phyloP scores from a whole-genome alignment of 148 eudicot species.

The Camellia japonica region DNA sequence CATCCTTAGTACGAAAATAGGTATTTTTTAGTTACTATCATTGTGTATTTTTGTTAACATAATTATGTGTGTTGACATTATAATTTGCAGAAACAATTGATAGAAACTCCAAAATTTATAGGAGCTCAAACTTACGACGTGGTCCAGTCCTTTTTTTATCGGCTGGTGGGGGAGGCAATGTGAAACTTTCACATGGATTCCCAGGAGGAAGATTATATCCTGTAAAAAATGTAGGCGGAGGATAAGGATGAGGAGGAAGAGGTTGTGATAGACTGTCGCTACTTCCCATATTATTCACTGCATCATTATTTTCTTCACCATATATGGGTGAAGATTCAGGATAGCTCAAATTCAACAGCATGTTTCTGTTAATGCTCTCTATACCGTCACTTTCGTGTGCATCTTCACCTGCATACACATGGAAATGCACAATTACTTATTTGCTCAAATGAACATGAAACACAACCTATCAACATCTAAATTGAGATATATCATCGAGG shows the following conservation, averaged over 20 bases:
- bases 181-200: conserved; percentile 85
- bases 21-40: neutral
- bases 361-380: conserved; percentile 33
- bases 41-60: neutral
- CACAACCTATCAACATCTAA: neutral
- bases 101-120: conserved; percentile 6
- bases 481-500: neutral
- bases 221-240: conserved; percentile 53
- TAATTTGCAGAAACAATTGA: conserved; percentile 2
- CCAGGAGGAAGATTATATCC: conserved; percentile 95
- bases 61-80: neutral
- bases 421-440: conserved; percentile 15
- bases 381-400: conserved; percentile 34
- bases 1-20: neutral
- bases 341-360: conserved; percentile 13
- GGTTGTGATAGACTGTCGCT: conserved; percentile 14
- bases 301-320: conserved; percentile 14
- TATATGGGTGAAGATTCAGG: conserved; percentile 11
- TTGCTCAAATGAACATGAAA: neutral
- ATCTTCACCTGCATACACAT: conserved; percentile 55
- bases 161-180: conserved; percentile 92
- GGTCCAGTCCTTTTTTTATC: conserved; percentile 91
- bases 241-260: conserved; percentile 22
- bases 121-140: conserved; percentile 64
- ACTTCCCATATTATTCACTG: neutral